Base-by-base conservation (phyloP, 805 yeast species). In the Citeromyces matritensis region DNA sequence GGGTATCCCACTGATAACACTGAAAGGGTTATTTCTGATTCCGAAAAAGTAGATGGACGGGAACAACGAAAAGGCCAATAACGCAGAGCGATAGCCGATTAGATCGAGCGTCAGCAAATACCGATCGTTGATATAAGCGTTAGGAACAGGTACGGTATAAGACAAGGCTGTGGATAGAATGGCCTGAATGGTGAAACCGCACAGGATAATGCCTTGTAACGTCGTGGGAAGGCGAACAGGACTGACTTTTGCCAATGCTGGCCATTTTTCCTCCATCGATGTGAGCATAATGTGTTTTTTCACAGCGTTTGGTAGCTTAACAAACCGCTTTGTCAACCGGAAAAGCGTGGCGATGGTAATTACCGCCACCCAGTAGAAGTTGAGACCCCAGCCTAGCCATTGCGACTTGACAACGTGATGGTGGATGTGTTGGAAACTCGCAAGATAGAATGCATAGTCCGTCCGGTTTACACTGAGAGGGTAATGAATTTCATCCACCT, bases 11-110 rank as follows among this genome's bases (percentile, higher is more conserved):
- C 78, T 63, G 9, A 64, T 12, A 62, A 68, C 63, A 33, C 62
- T 61, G 34, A 72, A 49, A 23, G 72, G 43, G 42, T 72, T 73
- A 47, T 72, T 73, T 34, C 78, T 47, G 25, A 75, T 67, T 2
- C 75, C 77, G 47, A 73, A 72, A 31, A 70, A 48, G 12, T 66
- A 51, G 27, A 70, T 39, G 23, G 66, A 48, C 3, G 81, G 80
- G 28, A 61, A 37, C 35, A 60, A 57, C 39, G 62, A 44, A 42
- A 39, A 47, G 24, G 51, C 54, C 42, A 68, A 49, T n/a, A 69
- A 36, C 15, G 70, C 78, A 5, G 72, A 55, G 48, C 81, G 60
- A 47, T 71, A 77, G 24, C 73, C 76, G 9, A 75, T 51, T 32
- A 58, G 42, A 40, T 66, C 50, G 12, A 55, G 54, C 5, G 39